Conservation (phyloP, 2,329 filamentous ascomycete genomes). For the Rachicladosporium sp. region DNA sequence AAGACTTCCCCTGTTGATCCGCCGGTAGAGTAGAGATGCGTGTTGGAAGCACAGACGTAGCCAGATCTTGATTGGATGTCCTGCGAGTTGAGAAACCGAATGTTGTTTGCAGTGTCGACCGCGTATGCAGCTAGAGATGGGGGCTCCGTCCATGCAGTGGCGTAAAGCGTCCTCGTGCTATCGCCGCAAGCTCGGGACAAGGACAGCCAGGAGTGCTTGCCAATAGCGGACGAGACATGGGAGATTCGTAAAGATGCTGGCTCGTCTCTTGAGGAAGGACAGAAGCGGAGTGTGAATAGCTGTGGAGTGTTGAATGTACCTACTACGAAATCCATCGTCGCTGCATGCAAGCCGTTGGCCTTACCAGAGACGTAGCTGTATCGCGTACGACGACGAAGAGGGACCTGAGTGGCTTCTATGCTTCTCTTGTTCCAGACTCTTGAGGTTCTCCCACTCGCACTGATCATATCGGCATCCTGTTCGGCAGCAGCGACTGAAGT, state of each 20-base stretch:
- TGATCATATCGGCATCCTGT: too few relatives aligned
- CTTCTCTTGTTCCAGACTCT: too few relatives aligned
- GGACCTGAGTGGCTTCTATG: too few relatives aligned
- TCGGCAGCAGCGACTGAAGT: too few relatives aligned
- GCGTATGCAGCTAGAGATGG: slow-evolving; percentile 22
- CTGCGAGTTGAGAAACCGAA: slow-evolving; percentile 22
- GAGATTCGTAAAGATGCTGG: slow-evolving; percentile 12
- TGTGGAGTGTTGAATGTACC: slow-evolving; percentile 22
- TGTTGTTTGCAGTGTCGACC: slow-evolving; percentile 12
- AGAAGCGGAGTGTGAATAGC: slow-evolving; percentile 22
- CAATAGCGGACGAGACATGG: slow-evolving; percentile 19
- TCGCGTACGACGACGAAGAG: too few relatives aligned
- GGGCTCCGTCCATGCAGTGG: slow-evolving; percentile 24
- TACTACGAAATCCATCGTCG: slow-evolving; percentile 25
- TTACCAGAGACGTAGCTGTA: too few relatives aligned
- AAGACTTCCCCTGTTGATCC: slow-evolving; percentile 25
- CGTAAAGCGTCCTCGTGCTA: slow-evolving; percentile 14
- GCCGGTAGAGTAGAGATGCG: slow-evolving; percentile 22
- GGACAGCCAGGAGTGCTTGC: slow-evolving; percentile 24
- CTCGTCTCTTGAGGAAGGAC: slow-evolving; percentile 8
- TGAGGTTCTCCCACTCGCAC: too few relatives aligned
- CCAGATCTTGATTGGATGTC: slow-evolving; percentile 19
- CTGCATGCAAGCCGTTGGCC: too few relatives aligned
- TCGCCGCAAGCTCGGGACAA: slow-evolving; percentile 10
- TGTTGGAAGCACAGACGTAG: slow-evolving; percentile 20